Evolutionary conservation across 2,329 filamentous ascomycete species (phyloP), one percentile per base, ranked within the genome.

Genomic region (Fusarium nodosum): DNA sequence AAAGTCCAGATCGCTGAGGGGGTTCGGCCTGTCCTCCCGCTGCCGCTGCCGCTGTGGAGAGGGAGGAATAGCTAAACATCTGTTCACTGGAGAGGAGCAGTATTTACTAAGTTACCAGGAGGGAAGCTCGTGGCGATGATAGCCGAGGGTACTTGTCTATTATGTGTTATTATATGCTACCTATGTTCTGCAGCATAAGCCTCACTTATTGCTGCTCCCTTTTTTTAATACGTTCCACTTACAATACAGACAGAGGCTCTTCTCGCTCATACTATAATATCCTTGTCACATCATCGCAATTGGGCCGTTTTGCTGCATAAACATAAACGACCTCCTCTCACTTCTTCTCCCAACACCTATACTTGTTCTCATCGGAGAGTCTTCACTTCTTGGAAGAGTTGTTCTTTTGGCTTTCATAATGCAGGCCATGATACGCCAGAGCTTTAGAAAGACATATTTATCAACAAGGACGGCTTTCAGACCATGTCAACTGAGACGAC

Each of bases 111-210:
- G 55, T 54, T 18, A 42, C 36, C 41, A 65, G 50, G 55, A 57
- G 50, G 28, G 38, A 51, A 53, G 58, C 38, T 59, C 41, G 31
- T 50, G 51, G 68, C 60, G 69, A 68, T 64, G 60, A 66, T 74
- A 72, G 41, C 72, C 72, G 72, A 74, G 69, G 72, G 51, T 63
- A 51, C 48, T 24, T 47, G n/a, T 30, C 26, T 22, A 36, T 52
- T 20, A 53, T 42, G 16, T 15, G 31, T 31, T n/a, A 46, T 31
- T n/a, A 46, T 46, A 31, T 46, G 28, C n/a, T 44, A 8, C 16
- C 7, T 28, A 30, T n/a, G 42, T n/a, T 45, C 12, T 12, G 18
- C 28, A n/a, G 18, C 42, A 30, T 11, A 28, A 45, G 24, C 16
- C 42, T 45, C 28, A 41, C 13, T 42, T 24, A 26, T 34, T 51